Percentiles rank a stretch among this genome's conserved stretches.
phyloP scores from a whole-genome alignment of 305 asterid species.

The Solanum hybrid region DNA sequence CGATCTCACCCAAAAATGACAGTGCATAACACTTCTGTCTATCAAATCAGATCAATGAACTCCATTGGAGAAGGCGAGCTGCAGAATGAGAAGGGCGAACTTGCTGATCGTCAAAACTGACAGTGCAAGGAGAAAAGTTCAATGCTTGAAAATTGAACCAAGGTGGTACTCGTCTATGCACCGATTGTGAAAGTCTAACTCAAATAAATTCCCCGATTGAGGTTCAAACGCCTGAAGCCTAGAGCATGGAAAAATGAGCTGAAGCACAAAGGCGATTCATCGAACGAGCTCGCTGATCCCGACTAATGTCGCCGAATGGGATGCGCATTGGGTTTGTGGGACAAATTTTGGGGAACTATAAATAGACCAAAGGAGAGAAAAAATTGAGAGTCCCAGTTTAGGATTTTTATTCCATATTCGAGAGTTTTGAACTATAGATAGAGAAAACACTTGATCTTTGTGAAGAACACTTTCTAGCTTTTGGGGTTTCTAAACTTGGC shows the following conservation, averaged over 20 bases:
- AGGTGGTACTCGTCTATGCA: neutral
- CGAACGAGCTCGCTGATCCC: neutral
- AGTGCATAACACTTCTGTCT: neutral
- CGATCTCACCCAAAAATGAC: neutral
- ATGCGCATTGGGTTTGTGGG: neutral
- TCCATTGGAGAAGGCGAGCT: neutral
- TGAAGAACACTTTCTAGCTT: too few relatives aligned
- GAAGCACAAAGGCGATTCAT: neutral
- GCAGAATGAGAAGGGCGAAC: neutral
- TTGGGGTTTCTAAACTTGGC: neutral
- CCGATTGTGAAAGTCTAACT: neutral
- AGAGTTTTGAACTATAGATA: neutral
- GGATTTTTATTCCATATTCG: neutral
- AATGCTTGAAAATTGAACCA: neutral
- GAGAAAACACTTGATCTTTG: neutral
- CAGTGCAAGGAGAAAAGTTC: neutral
- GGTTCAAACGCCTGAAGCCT: neutral
- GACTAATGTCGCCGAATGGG: neutral
- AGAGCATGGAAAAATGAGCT: neutral
- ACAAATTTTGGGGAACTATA: neutral
- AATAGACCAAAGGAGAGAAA: neutral
- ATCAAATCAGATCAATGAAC: too few relatives aligned
- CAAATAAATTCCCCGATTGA: too few relatives aligned
- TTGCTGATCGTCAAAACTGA: neutral
- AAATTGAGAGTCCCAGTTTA: neutral